phyloP scores from a whole-genome alignment of 176 grass and related monocot species.

The Phoenix dactylifera region DNA sequence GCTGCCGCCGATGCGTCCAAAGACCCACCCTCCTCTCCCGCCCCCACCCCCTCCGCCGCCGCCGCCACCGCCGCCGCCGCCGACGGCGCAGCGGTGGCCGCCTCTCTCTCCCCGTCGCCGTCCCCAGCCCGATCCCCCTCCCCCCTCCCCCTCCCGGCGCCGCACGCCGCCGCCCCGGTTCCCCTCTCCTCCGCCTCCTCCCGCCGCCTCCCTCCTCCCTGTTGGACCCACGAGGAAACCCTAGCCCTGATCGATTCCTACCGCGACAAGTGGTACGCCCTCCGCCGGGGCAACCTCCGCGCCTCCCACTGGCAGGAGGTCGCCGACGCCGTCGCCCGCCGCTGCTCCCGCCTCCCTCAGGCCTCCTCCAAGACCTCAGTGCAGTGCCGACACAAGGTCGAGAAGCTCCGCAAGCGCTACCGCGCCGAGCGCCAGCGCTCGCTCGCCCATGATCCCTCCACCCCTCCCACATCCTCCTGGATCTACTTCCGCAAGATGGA shows the following conservation, averaged over 20 bases:
- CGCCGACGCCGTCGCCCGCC: constrained; percentile 29
- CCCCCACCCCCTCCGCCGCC: neutral
- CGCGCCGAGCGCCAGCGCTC: constrained; percentile 32
- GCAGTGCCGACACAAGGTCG: constrained; percentile 83
- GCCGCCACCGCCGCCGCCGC: constrained; percentile 27
- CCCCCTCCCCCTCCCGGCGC: constrained; percentile 2
- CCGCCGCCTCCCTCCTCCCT: constrained; percentile 46
- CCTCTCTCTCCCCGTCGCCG: neutral
- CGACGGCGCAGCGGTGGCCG: neutral
- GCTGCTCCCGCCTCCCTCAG: too few relatives aligned
- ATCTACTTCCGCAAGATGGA: neutral
- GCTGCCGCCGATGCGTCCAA: too few relatives aligned
- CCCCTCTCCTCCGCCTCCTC: constrained; percentile 16
- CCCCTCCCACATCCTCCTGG: constrained; percentile 8
- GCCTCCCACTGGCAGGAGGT: constrained; percentile 54
- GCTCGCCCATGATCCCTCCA: constrained; percentile 30
- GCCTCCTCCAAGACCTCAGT: constrained; percentile 44
- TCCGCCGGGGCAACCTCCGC: constrained; percentile 48
- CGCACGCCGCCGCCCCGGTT: constrained; percentile 18
- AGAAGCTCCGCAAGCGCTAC: constrained; percentile 62
- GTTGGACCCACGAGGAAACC: constrained; percentile 57
- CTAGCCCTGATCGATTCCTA: constrained; percentile 47
- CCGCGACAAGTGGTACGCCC: constrained; percentile 42
- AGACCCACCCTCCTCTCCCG: too few relatives aligned
- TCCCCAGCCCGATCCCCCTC: neutral